Percentiles rank a stretch among this genome's conserved stretches.
phyloP scores from a whole-genome alignment of 805 yeast genomes.

The Candida patagonica region DNA sequence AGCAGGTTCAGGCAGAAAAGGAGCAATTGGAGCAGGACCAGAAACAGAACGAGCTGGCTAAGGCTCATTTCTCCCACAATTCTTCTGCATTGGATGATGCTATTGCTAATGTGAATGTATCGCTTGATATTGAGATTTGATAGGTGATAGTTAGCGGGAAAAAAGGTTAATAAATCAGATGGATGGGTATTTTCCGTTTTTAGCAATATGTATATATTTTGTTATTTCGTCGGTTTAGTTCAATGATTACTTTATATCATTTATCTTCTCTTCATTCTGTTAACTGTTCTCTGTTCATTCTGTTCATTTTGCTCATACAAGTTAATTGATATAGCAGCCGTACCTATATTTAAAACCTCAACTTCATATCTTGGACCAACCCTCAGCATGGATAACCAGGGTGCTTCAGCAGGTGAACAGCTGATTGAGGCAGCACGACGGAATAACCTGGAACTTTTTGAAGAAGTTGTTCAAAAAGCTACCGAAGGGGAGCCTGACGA shows the following conservation, averaged over 20 bases:
- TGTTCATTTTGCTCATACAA: not conserved
- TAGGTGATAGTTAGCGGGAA: not conserved
- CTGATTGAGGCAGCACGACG: constrained; percentile 80
- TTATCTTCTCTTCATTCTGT: not conserved
- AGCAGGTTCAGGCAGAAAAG: constrained; percentile 27
- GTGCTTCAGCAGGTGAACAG: constrained; percentile 74
- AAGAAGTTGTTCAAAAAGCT: constrained; percentile 36
- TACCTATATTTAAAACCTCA: not conserved
- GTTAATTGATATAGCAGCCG: not conserved
- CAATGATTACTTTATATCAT: not conserved
- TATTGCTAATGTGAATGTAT: constrained; percentile 30
- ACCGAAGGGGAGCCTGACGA: constrained; percentile 12
- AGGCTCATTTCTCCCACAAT: constrained; percentile 8
- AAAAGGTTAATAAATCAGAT: not conserved
- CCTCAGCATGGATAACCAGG: constrained; percentile 35
- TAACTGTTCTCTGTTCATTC: not conserved
- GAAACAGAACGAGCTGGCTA: constrained; percentile 1
- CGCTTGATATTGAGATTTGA: constrained; percentile 28
- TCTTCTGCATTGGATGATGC: constrained; percentile 27
- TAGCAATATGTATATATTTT: not conserved
- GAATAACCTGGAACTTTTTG: constrained; percentile 70
- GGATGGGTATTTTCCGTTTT: not conserved
- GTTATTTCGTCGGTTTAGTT: not conserved
- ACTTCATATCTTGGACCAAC: not conserved
- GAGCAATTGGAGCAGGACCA: constrained; percentile 30